Evolutionary conservation across 345 rosid genomes (phyloP), one percentile per base, ranked within the genome.

Genomic region (Dimocarpus longan): DNA sequence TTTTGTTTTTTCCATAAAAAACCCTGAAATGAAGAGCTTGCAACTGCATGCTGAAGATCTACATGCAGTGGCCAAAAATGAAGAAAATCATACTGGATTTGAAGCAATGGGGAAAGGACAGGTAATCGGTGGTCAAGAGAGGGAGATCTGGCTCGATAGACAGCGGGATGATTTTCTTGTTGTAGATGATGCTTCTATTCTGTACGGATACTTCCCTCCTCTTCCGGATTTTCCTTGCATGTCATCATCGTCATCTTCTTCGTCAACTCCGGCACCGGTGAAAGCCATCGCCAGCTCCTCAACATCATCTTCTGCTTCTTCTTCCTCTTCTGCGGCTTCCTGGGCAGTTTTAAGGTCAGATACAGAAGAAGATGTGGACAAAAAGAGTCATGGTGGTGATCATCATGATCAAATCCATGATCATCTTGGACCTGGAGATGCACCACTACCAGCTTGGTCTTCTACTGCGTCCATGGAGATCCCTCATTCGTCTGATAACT

Each of bases 171-270:
- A 88, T 66, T 80, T 90, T 54, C 84, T 91, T 19, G 86, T 85
- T 76, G 87, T 86, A 19, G 84, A 83, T 70, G 97, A 88, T 44
- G 77, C 89, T 68, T 90, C 92, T 0, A 80, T 91, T 62, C 91
- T 91, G 82, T 92, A 88, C 28, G 82, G 77, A 21, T 95, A 94
- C 74, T 88, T 91, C 73, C 97, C 95, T 24, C 82, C 89, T 4
- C 90, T 94, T 3, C 92, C 94, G 28, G 98, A 92, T 72, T 91
- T 97, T 71, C 93, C 97, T 70, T 93, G 97, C 99, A 96, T 96
- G 98, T 97, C 99, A 0, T 91, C 97, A 1, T 87, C 99, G n/a
- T 94, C 98, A 10, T 96, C 98, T 0, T 90, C 98, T 66, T 94
- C 99, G 28, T 90, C 98, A 8, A 89, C 94, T 83, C 93, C 88